Base-by-base conservation (phyloP, 2,329 filamentous ascomycete species). In the Aplosporella prunicola region DNA sequence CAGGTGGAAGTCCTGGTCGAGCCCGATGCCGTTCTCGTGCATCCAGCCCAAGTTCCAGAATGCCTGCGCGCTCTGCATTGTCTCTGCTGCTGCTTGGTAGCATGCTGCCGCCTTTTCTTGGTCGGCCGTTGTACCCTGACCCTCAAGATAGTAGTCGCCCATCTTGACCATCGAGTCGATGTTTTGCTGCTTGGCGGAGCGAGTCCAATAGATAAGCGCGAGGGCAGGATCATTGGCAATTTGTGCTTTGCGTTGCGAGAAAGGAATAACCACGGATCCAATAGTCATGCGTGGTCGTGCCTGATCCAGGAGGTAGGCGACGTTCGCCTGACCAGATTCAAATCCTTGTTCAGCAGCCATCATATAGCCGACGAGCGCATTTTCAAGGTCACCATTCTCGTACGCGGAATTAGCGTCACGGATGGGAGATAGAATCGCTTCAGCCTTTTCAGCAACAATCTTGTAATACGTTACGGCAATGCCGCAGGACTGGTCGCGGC, bases 21-120 rank as follows among this genome's bases (percentile, higher is more conserved):
- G 74, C 2, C 88, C 86, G 33, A 96, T 71, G 6, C 91, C 91
- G 52, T 96, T 95, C 62, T 98, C 91, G 53, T 98, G 87, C 89
- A 98, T 96, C 91, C 91, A 98, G 5, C 91, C 93, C 10, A 98
- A 69, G 51, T 98, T 96, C 75, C 87, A 98, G 40, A 95, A 76
- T 10, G 93, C 91, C 61, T 98, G 93, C 2, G 89, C 91, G 49
- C 86, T 93, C 53, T 87, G 82, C 48, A 89, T 79, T 42, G 83
- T 87, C 54, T 98, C 91, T 0, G 88, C 88, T 2, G 91, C 91
- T 4, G 85, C 83, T 36, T 83, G 81, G 52, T 98, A 98, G 64
- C 91, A 98, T 29, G 82, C 79, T 0, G 88, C 87, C 5, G 93
- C 93, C 59, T 94, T 94, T 49, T 88, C 80, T 13, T 82, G 66